These are phyloP conservation scores for Tetrahymena elliotti DNA, from an alignment of 73 alveolate species.

Conservation along the genomic window DNA sequence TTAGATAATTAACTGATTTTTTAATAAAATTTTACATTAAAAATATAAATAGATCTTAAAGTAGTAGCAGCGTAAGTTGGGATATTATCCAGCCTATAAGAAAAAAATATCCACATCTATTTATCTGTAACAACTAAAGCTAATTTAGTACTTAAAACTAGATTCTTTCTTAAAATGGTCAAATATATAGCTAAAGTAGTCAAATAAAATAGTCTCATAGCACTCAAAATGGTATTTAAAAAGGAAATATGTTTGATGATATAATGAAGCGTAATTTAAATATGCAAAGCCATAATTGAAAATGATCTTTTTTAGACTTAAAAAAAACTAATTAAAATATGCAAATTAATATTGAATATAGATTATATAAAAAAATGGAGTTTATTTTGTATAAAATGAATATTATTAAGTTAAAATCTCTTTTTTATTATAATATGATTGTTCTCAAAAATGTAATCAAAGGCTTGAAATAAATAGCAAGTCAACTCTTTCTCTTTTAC, in stretches of 20 bases:
- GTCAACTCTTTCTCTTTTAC: too few relatives aligned
- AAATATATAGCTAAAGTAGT: background rate
- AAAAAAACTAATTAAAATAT: background rate
- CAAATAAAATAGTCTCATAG: background rate
- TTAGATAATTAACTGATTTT: background rate
- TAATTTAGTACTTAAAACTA: background rate
- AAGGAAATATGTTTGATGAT: background rate
- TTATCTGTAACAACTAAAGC: background rate
- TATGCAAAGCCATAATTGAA: background rate
- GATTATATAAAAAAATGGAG: background rate
- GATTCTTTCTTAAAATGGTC: background rate
- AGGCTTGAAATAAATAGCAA: too few relatives aligned
- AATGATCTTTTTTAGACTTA: background rate
- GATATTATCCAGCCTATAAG: slow-evolving; percentile 4
- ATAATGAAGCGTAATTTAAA: background rate
- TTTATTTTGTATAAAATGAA: too few relatives aligned
- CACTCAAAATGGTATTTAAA: background rate
- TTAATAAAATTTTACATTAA: too few relatives aligned
- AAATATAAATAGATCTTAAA: background rate
- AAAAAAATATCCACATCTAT: slow-evolving; percentile 14
- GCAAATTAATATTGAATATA: background rate
- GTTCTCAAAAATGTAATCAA: background rate
- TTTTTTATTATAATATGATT: background rate
- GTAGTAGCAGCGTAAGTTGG: background rate
- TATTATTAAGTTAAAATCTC: too few relatives aligned